Base-by-base conservation (phyloP, 495 filamentous ascomycete species). In the Tuber umbilicatum region DNA sequence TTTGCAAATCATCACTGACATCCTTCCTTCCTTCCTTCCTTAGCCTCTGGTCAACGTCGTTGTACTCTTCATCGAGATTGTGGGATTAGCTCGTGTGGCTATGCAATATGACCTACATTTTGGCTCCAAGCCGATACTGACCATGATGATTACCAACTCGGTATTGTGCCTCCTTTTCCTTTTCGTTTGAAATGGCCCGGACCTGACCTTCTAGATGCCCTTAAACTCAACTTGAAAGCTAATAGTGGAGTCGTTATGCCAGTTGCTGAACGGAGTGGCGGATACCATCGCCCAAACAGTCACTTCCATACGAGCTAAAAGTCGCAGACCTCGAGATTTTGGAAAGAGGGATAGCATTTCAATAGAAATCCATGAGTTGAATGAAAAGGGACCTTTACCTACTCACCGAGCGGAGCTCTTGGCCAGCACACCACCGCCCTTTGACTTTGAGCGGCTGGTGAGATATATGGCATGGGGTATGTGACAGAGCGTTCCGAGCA, bases 61-160 rank as follows among this genome's bases (percentile, higher is more conserved):
- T 79, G 70, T 77, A 47, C 73, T 78, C 67, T 67, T 60, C 69
- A 42, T 47, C 60, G 71, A 79, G 60, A 55, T 79, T 19, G 60
- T 50, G 55, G 72, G 79, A 38, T 72, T 81, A 16, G 73, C 73
- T 47, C 76, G 74, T 68, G 60, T 81, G 17, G 76, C 74, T 12
- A 69, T 74, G 40, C 77, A 71, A 79, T 99, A 97, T 86, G 97
- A 97, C 84, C 87, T 89, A 76, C 96, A 96, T 86, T 99, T 97
- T 88, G 88, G 90, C 77, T 72, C 70, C 9, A 75, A 37, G 73
- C 79, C 84, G 92, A 93, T 99, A 50, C 87, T 99, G 76, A 99
- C 95, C 64, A 99, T 94, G 83, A 99, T 98, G 95, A 91, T 97
- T 76, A 94, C 93, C 79, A 99, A 99, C 84, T 91, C 95, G 73